Evolutionary conservation across 2,329 filamentous ascomycete genomes (phyloP), one percentile per base, ranked within the genome.

Genomic region (Epichloe sylvatica): DNA sequence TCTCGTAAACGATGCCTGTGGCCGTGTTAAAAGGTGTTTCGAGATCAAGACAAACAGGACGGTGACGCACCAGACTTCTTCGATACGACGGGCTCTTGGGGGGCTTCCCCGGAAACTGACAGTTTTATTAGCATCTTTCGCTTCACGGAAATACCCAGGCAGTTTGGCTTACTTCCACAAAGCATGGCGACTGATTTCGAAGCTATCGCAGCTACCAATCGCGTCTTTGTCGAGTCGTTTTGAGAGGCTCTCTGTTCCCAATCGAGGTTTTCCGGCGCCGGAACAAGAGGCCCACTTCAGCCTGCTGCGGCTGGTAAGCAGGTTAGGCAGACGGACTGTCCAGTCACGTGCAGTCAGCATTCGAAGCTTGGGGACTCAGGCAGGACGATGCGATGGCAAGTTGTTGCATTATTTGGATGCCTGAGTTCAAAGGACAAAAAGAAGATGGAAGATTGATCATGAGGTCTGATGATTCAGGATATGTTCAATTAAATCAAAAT

Each of bases 41-140:
- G 17, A 23, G 33, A 21, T 12, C 6, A 5, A 37, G 9, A n/a
- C 13, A 21, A 9, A 11, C 43, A 35, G 17, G 23, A 5, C 43
- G 21, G 37, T 25, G 19, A 72, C 81, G 60, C 73, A 89, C 87
- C 90, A 63, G 88, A 94, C 73, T 96, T 94, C 68, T 86, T 84
- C 63, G 92, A 98, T 62, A 89, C 86, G 58, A 97, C 91, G 50
- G 92, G 90, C 70, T 89, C 84, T 72, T 95, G 86, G 56, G 92
- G 92, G 71, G 88, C 83, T 78, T 96, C 91, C 92, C 92, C 23
- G 54, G 92, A 98, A 69, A 98, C 91, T 94, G 53, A 41, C 9
- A 15, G 25, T 15, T 12, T 45, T 36, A 46, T 49, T n/a, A 17
- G 45, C 13, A 49, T 25, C 2, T 13, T 12, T 13, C n/a, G 21